Percentiles rank a stretch among this genome's conserved stretches.
Conservation (phyloP, 352 stramenopile genomes). For the Phytopythium helicoides region DNA sequence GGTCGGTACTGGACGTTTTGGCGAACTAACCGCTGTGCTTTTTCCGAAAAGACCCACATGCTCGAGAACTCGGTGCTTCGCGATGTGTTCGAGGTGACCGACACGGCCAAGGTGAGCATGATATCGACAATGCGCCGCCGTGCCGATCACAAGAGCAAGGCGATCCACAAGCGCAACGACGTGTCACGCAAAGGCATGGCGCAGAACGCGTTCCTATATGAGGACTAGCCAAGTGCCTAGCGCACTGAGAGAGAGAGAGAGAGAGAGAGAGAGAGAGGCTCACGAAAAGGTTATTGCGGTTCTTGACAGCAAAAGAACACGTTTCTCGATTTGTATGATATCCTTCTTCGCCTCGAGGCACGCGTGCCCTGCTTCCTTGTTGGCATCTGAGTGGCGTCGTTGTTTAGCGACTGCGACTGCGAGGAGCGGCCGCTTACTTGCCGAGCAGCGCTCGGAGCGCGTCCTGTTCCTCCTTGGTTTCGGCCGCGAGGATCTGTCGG, state of each 20-base stretch:
- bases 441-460: constrained; percentile 71
- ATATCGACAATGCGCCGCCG: constrained; percentile 45
- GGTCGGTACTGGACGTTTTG: neutral
- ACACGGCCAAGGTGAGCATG: constrained; percentile 50
- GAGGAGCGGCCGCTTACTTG: constrained; percentile 34
- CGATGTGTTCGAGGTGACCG: constrained; percentile 59
- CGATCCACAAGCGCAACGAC: constrained; percentile 55
- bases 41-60: constrained; percentile 31
- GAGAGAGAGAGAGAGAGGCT: neutral
- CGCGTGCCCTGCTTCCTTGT: too few species aligned
- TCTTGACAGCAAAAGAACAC: constrained; percentile 3
- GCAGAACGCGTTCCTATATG: constrained; percentile 70
- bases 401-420: constrained; percentile 7
- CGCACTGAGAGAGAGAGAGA: neutral
- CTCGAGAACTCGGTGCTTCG: constrained; percentile 55
- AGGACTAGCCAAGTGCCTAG: constrained; percentile 26
- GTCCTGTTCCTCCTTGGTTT: constrained; percentile 76
- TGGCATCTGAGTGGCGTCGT: too few species aligned
- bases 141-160: constrained; percentile 42
- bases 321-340: constrained; percentile 1
- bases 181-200: constrained; percentile 47
- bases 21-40: neutral
- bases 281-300: too few species aligned
- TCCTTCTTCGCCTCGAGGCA: neutral
- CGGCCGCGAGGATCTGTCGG: constrained; percentile 77